Evolutionary conservation across 139 green algal genomes (phyloP).

Genomic region (Micractinium sp.): DNA sequence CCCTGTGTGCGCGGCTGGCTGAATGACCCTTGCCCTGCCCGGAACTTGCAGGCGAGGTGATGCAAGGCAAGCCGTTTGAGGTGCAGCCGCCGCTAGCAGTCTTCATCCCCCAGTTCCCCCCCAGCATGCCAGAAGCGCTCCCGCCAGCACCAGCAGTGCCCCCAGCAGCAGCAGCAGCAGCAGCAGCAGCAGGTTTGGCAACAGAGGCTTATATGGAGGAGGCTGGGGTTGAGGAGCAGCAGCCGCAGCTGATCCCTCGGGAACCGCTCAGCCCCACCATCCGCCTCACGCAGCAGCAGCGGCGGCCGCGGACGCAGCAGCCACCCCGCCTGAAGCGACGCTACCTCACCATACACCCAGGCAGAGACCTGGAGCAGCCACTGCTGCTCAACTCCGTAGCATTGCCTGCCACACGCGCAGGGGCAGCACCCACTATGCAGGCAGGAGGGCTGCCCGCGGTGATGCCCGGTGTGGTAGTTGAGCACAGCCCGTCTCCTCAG

Average conservation of each 20-base stretch:
- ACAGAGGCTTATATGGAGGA: neutral
- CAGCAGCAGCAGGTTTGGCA: neutral
- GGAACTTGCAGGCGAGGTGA: neutral
- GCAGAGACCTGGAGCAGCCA: neutral
- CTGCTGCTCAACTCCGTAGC: neutral
- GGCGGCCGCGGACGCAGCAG: neutral
- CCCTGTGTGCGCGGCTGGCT: neutral
- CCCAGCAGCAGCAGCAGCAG: neutral
- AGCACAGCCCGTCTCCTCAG: neutral
- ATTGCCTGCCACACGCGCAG: neutral
- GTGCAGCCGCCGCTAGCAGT: neutral
- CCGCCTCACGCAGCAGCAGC: neutral
- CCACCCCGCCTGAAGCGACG: neutral
- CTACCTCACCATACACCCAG: neutral
- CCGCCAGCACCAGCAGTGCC: neutral
- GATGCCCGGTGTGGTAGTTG: too few species aligned
- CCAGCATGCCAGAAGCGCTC: neutral
- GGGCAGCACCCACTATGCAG: neutral
- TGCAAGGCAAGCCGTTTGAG: neutral
- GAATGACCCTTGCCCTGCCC: neutral
- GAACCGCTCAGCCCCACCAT: conserved; percentile 8
- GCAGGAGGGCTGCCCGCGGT: neutral
- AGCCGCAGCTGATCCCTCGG: neutral
- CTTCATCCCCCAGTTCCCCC: too few species aligned
- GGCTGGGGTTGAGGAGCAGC: neutral